Conservation (phyloP, 352 stramenopile species). For the Phytophthora citricola region DNA sequence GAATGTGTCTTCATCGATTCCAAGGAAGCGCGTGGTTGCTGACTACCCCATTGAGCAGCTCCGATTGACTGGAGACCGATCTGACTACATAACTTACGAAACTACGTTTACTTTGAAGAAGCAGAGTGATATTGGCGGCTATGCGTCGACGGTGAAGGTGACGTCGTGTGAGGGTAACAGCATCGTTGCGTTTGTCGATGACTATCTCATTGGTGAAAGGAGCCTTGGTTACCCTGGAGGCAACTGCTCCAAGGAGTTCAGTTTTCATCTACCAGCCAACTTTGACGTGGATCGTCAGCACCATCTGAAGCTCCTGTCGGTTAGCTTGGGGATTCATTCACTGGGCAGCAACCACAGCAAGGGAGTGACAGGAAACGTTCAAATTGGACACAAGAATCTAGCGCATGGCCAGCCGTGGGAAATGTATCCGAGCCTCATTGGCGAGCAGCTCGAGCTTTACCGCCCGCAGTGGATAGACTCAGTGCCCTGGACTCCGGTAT, state of each 20-base stretch:
- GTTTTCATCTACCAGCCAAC: constrained; percentile 47
- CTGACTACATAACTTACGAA: constrained; percentile 76
- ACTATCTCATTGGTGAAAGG: constrained; percentile 47
- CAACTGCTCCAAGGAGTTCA: constrained; percentile 58
- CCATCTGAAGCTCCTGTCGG: constrained; percentile 54
- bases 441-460: constrained; percentile 71
- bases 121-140: not conserved
- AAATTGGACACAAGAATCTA: constrained; percentile 47
- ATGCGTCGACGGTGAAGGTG: constrained; percentile 40
- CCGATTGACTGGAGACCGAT: constrained; percentile 55
- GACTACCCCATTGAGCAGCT: constrained; percentile 61
- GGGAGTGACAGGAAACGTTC: constrained; percentile 60
- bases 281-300: constrained; percentile 38
- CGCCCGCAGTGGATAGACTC: constrained; percentile 51
- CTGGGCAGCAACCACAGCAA: constrained; percentile 64
- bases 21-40: constrained; percentile 45
- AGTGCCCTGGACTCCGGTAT: constrained; percentile 50
- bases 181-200: constrained; percentile 63
- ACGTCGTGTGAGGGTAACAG: constrained; percentile 63
- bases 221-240: constrained; percentile 55
- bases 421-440: constrained; percentile 70
- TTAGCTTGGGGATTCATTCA: constrained; percentile 67
- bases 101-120: constrained; percentile 42
- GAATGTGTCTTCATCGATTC: constrained; percentile 32
- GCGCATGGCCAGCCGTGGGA: constrained; percentile 41